These are phyloP conservation scores for Penicillium polonicum DNA, from an alignment of 2,329 filamentous ascomycete genomes.

Conservation along the genomic window DNA sequence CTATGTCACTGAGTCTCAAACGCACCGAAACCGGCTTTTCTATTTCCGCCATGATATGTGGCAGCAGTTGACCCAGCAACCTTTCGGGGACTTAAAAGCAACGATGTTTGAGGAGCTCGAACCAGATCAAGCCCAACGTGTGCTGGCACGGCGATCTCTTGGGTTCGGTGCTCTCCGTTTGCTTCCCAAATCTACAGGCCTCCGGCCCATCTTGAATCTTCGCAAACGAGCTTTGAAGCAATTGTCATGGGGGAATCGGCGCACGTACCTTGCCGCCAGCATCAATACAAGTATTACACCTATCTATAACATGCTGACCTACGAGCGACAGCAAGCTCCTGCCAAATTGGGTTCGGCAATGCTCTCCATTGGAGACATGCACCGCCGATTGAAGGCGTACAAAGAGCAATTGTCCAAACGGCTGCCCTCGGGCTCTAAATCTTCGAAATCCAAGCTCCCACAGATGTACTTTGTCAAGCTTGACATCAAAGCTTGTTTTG, in stretches of 20 bases:
- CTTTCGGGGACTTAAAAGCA: conserved; percentile 64
- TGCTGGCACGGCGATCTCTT: conserved; percentile 63
- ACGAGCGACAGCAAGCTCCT: conserved; percentile 65
- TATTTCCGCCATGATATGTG: conserved; percentile 96
- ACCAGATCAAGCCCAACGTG: conserved; percentile 53
- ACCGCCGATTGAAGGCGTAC: conserved; percentile 69
- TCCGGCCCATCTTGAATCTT: conserved; percentile 87
- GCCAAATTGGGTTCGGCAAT: conserved; percentile 72
- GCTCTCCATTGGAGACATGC: conserved; percentile 79
- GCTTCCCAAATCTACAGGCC: conserved; percentile 72
- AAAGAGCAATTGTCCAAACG: conserved; percentile 41
- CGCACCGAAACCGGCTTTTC: conserved; percentile 76
- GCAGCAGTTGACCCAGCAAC: conserved; percentile 72
- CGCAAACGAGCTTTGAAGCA: conserved; percentile 59
- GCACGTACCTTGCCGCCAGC: conserved; percentile 55
- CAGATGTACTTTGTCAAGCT: conserved; percentile 84
- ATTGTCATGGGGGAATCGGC: conserved; percentile 49
- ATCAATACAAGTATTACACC: conserved; percentile 72
- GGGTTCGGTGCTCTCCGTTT: conserved; percentile 78
- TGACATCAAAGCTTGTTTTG: conserved; percentile 89
- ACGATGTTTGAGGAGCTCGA: conserved; percentile 78
- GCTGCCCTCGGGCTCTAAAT: neutral
- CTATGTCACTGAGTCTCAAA: conserved; percentile 87
- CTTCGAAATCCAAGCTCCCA: conserved; percentile 34
- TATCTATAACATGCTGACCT: conserved; percentile 71